Conservation (phyloP, 768 basidiomycete genomes). For the Tylopilus sp. region DNA sequence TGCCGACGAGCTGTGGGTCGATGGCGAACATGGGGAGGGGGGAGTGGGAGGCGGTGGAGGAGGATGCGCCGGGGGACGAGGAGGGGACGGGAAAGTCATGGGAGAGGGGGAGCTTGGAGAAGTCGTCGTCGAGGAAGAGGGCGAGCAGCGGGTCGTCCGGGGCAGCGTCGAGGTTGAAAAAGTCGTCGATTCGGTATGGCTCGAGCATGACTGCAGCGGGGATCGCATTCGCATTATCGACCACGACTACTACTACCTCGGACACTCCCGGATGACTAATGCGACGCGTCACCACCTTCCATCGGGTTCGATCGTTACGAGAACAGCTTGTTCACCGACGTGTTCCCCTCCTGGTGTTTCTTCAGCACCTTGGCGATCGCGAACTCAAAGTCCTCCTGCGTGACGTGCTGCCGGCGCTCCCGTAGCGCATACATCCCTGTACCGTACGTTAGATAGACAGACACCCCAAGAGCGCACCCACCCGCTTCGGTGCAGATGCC, state of each 20-base stretch:
- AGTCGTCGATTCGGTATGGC: slow-evolving; percentile 46
- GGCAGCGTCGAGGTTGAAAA: slow-evolving; percentile 65
- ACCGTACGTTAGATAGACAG: background rate
- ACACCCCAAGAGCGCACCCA: slow-evolving; percentile 25
- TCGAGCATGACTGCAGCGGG: slow-evolving; percentile 14
- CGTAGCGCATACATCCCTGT: slow-evolving; percentile 94
- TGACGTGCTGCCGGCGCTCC: slow-evolving; percentile 94
- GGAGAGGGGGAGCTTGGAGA: slow-evolving; percentile 28
- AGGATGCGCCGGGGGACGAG: slow-evolving; percentile 12
- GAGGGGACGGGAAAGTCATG: slow-evolving; percentile 33
- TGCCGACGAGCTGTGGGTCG: slow-evolving; percentile 75
- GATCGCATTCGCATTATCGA: background rate
- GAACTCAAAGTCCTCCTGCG: slow-evolving; percentile 98
- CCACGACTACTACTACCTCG: background rate
- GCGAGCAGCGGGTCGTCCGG: slow-evolving; percentile 39
- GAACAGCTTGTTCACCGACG: slow-evolving; percentile 92
- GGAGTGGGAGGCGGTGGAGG: slow-evolving; percentile 22
- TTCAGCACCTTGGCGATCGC: slow-evolving; percentile 96
- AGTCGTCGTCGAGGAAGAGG: slow-evolving; percentile 46
- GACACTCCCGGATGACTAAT: slow-evolving; percentile 14
- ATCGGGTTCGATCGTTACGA: slow-evolving; percentile 30
- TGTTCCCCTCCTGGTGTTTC: slow-evolving; percentile 96
- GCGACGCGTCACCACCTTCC: slow-evolving; percentile 15
- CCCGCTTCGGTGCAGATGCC: slow-evolving; percentile 98
- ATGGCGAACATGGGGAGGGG: slow-evolving; percentile 46